phyloP scores from a whole-genome alignment of 2,329 filamentous ascomycete genomes.

The Colletotrichum truncatum region DNA sequence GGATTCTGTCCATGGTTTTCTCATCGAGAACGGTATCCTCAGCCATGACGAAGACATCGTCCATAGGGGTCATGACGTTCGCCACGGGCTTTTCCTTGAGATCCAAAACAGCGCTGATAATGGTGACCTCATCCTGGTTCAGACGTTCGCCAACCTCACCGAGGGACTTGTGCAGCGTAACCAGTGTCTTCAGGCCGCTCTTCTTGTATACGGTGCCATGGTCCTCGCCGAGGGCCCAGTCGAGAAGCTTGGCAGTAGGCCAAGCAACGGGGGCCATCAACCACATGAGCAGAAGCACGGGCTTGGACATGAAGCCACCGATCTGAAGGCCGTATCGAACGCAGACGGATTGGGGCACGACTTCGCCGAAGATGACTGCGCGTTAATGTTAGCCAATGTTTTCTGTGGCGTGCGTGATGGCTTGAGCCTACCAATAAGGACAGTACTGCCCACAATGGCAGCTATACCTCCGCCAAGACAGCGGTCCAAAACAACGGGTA shows the following conservation, averaged over 20 bases:
- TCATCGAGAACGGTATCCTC: constrained; percentile 94
- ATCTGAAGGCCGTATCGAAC: constrained; percentile 96
- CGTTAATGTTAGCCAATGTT: background rate
- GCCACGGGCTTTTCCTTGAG: constrained; percentile 96
- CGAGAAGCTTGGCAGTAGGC: constrained; percentile 95
- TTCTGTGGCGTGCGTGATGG: background rate
- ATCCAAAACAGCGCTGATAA: constrained; percentile 96
- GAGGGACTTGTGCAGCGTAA: constrained; percentile 92
- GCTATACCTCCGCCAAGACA: constrained; percentile 95
- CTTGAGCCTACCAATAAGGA: constrained; percentile 80
- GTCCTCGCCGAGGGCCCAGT: constrained; percentile 89
- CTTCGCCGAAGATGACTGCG: constrained; percentile 95
- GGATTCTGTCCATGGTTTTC: constrained; percentile 90
- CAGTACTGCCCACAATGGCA: constrained; percentile 91
- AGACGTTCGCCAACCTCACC: constrained; percentile 88
- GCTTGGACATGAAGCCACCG: constrained; percentile 90
- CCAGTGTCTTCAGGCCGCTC: constrained; percentile 93
- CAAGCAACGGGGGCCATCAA: constrained; percentile 88
- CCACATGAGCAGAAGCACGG: constrained; percentile 91
- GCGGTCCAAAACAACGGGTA: constrained; percentile 93
- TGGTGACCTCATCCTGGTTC: constrained; percentile 97
- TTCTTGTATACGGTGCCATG: constrained; percentile 97
- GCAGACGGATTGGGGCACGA: constrained; percentile 95
- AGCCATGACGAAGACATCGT: constrained; percentile 96
- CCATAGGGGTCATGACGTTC: constrained; percentile 98